Conservation (phyloP, 192 early-diverging fungal genomes). For the Coemansia sp. region DNA sequence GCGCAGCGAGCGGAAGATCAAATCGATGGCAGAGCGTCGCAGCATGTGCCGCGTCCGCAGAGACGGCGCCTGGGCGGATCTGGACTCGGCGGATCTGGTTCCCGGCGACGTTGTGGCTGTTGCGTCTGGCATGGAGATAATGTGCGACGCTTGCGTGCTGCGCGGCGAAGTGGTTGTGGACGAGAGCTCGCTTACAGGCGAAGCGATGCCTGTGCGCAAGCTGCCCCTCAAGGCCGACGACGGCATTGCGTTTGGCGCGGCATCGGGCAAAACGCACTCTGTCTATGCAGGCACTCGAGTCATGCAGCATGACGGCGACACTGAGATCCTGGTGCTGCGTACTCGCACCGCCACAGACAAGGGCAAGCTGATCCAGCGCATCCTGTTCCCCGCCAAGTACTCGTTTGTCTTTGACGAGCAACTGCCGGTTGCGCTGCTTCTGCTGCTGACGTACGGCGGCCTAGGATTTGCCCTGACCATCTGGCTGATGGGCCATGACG, state of each 20-base stretch:
- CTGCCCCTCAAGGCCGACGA: slow-evolving; percentile 62
- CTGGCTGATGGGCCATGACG: slow-evolving; percentile 62
- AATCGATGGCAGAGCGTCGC: slow-evolving; percentile 58
- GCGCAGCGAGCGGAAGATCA: slow-evolving; percentile 58
- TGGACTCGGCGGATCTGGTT: slow-evolving; percentile 60
- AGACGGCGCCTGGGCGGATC: slow-evolving; percentile 58
- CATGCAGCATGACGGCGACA: slow-evolving; percentile 59
- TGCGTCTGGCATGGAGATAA: slow-evolving; percentile 49
- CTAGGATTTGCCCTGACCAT: slow-evolving; percentile 58
- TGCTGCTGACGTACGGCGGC: slow-evolving; percentile 68
- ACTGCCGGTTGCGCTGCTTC: slow-evolving; percentile 65
- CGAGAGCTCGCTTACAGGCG: slow-evolving; percentile 74
- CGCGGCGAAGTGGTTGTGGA: slow-evolving; percentile 71
- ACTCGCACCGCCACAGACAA: slow-evolving; percentile 70
- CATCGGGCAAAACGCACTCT: slow-evolving; percentile 56
- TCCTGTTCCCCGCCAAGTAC: slow-evolving; percentile 67
- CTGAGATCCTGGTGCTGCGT: slow-evolving; percentile 59
- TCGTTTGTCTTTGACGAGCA: slow-evolving; percentile 81
- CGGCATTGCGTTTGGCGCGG: slow-evolving; percentile 27
- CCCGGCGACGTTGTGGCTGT: slow-evolving; percentile 68
- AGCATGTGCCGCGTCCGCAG: slow-evolving; percentile 56
- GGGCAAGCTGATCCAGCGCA: slow-evolving; percentile 72
- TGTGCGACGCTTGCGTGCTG: slow-evolving; percentile 70
- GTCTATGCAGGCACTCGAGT: slow-evolving; percentile 70
- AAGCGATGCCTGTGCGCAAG: slow-evolving; percentile 79